Conservation (phyloP, 148 eudicot genomes). For the Chenopodium berlandieri region DNA sequence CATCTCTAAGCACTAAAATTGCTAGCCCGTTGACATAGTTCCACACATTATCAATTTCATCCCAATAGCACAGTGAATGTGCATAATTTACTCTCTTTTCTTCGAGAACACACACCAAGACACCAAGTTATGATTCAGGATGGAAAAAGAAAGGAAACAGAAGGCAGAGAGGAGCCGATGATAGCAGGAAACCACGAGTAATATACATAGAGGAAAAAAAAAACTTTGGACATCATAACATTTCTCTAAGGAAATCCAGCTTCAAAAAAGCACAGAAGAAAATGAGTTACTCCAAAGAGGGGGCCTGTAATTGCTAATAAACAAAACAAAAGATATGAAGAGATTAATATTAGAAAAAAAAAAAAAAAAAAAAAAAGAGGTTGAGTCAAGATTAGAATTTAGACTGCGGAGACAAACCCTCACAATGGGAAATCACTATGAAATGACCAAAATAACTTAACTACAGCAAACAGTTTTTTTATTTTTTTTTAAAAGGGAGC, state of each 20-base stretch:
- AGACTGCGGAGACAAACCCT: neutral
- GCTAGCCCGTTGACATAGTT: neutral
- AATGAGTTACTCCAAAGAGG: neutral
- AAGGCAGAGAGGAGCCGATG: neutral
- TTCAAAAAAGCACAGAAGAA: neutral
- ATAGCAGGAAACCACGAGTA: neutral
- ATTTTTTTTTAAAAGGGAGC: neutral
- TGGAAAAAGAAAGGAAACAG: neutral
- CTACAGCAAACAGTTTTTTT: constrained; percentile 3
- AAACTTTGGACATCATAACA: neutral
- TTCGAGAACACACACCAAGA: neutral
- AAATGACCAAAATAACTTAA: neutral
- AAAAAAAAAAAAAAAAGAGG: too few species aligned
- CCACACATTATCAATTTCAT: neutral
- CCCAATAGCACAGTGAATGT: neutral
- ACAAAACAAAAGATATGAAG: neutral
- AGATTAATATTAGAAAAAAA: neutral
- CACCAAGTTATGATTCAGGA: neutral
- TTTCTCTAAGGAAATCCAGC: neutral
- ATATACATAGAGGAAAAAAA: neutral
- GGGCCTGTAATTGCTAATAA: neutral
- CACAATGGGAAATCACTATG: neutral
- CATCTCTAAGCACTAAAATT: too few species aligned
- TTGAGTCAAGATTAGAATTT: neutral
- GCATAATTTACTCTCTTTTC: neutral